Evolutionary conservation across 805 yeast species (phyloP).

Genomic region (Debaryomyces tyrocola): DNA sequence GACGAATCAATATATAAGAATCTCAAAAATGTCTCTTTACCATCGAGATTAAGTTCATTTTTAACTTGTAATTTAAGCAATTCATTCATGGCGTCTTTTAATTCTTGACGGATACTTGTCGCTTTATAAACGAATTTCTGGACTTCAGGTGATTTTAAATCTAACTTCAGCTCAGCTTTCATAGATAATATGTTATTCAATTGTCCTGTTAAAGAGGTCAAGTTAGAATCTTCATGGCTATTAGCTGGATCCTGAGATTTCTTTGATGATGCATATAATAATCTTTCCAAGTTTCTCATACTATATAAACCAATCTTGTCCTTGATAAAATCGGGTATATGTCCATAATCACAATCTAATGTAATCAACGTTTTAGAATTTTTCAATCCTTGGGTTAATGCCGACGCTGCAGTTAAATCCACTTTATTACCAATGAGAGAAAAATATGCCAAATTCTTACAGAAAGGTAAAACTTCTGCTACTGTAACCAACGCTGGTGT

Average conservation of each 20-base stretch:
- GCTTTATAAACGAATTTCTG: constrained; percentile 26
- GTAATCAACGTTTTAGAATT: constrained; percentile 63
- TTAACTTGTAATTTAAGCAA: constrained; percentile 57
- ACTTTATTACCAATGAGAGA: constrained; percentile 66
- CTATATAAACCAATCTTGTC: constrained; percentile 77
- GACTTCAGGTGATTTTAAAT: constrained; percentile 33
- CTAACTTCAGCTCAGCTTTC: constrained; percentile 32
- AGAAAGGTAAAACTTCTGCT: constrained; percentile 68
- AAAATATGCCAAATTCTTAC: constrained; percentile 64
- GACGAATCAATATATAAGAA: constrained; percentile 70
- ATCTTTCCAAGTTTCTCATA: constrained; percentile 75
- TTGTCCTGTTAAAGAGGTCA: constrained; percentile 24
- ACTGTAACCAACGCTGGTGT: constrained; percentile 56
- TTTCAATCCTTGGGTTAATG: constrained; percentile 69
- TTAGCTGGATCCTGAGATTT: not conserved
- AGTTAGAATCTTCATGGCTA: constrained; percentile 5
- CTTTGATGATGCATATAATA: constrained; percentile 33
- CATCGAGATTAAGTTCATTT: constrained; percentile 59
- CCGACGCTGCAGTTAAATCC: constrained; percentile 59
- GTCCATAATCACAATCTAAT: constrained; percentile 64
- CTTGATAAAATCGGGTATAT: constrained; percentile 60
- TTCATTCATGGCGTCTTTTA: constrained; percentile 42
- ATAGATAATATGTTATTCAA: constrained; percentile 30
- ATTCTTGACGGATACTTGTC: constrained; percentile 26
- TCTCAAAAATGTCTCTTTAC: constrained; percentile 72